A percentile compares a stretch with the other conserved stretches of the same genome.
These are phyloP conservation scores for Fusarium ambrosium DNA, from an alignment of 2,329 filamentous ascomycete species.

Conservation along the genomic window DNA sequence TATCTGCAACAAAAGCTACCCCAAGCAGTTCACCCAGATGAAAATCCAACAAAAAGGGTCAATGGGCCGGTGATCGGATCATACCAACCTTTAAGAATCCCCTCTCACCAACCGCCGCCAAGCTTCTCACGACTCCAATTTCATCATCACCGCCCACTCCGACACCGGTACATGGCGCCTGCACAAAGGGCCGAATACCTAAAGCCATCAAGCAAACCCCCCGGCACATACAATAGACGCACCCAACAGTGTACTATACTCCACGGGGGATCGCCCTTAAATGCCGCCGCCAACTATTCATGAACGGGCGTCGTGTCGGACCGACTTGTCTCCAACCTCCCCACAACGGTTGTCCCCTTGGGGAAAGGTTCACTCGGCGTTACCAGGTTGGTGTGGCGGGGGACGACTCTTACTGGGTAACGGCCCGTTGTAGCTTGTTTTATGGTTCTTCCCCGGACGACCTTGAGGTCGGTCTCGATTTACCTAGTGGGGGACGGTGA, in stretches of 20 bases:
- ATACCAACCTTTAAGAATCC: neutral
- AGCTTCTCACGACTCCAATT: neutral
- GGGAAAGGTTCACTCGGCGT: neutral
- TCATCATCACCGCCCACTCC: neutral
- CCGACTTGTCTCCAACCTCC: constrained; percentile 22
- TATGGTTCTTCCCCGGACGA: constrained; percentile 39
- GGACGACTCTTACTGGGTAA: constrained; percentile 1
- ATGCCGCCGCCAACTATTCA: neutral
- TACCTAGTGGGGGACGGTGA: constrained; percentile 11
- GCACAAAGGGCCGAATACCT: constrained; percentile 1
- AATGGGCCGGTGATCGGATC: neutral
- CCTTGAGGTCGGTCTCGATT: constrained; percentile 19
- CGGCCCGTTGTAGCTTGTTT: constrained; percentile 29
- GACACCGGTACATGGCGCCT: neutral
- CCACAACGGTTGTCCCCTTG: constrained; percentile 18
- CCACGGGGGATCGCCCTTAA: constrained; percentile 27
- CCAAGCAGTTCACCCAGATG: neutral
- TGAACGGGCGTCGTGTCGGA: constrained; percentile 27
- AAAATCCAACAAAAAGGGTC: neutral
- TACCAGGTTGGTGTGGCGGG: neutral
- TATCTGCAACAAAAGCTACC: neutral
- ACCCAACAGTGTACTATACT: neutral
- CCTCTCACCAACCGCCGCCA: neutral
- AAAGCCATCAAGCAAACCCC: neutral
- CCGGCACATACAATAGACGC: neutral